Conservation (phyloP, 257 asterid species). For the Cruciata laevipes region DNA sequence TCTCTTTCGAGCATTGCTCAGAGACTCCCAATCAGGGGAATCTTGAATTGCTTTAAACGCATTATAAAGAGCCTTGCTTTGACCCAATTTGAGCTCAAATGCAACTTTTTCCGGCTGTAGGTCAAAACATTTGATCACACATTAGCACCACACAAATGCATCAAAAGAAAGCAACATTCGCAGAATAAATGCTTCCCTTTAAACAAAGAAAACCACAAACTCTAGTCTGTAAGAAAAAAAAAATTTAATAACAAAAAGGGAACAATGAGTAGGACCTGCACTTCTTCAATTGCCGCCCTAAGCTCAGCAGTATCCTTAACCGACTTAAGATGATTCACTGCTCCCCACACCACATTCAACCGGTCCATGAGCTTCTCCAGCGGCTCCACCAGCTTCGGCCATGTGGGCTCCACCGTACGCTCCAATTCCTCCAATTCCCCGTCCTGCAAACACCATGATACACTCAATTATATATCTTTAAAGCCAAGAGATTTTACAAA, state of each 20-base stretch:
- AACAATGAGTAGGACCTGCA: slow-evolving; percentile 49
- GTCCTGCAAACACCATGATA: slow-evolving; percentile 31
- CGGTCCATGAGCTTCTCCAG: slow-evolving; percentile 72
- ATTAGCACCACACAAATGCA: slow-evolving; percentile 17
- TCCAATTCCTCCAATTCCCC: slow-evolving; percentile 72
- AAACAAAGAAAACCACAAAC: not conserved
- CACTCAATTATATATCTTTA: not conserved
- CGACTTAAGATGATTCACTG: slow-evolving; percentile 84
- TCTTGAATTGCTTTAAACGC: slow-evolving; percentile 80
- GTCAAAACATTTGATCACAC: slow-evolving; percentile 9
- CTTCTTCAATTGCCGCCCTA: slow-evolving; percentile 94
- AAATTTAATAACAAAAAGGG: not conserved
- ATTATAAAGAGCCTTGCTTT: slow-evolving; percentile 86
- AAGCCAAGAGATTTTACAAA: not conserved
- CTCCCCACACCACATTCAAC: slow-evolving; percentile 84
- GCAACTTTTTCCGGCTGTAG: slow-evolving; percentile 92
- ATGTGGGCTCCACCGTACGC: slow-evolving; percentile 82
- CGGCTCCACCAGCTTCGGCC: slow-evolving; percentile 98
- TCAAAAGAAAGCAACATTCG: not conserved
- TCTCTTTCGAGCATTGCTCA: slow-evolving; percentile 86
- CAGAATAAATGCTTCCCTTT: not conserved
- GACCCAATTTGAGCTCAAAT: slow-evolving; percentile 74
- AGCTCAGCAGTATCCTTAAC: slow-evolving; percentile 85
- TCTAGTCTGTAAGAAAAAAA: not conserved
- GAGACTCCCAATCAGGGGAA: slow-evolving; percentile 67